These are phyloP conservation scores for Globisporangium cystogenes DNA, from an alignment of 352 stramenopile genomes.

Conservation along the genomic window DNA sequence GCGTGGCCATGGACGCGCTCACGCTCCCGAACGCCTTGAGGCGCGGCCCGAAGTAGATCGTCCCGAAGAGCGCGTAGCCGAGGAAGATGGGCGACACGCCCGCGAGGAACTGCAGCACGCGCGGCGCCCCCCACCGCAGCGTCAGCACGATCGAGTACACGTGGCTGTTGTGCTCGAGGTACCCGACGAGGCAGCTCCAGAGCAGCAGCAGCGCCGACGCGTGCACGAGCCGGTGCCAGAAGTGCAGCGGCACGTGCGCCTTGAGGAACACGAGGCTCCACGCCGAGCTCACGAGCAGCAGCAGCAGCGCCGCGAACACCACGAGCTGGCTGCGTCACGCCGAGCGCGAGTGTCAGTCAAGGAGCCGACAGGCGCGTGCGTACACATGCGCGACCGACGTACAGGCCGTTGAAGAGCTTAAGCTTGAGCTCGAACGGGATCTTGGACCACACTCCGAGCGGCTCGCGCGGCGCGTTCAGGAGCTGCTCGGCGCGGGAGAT, in stretches of 20 bases:
- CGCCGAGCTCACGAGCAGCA: slow-evolving; percentile 54
- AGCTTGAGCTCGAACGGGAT: slow-evolving; percentile 51
- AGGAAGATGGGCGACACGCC: slow-evolving; percentile 87
- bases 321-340: slow-evolving; percentile 40
- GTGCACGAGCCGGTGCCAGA: slow-evolving; percentile 70
- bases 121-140: slow-evolving; percentile 69
- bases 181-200: slow-evolving; percentile 81
- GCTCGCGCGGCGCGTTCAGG: slow-evolving; percentile 6
- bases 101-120: slow-evolving; percentile 83
- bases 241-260: slow-evolving; percentile 67
- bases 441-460: slow-evolving; percentile 22
- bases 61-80: slow-evolving; percentile 86
- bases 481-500: slow-evolving; percentile 14
- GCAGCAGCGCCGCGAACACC: slow-evolving; percentile 36
- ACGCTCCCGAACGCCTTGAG: slow-evolving; percentile 73
- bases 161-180: slow-evolving; percentile 81
- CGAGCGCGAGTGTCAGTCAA: neutral
- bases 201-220: slow-evolving; percentile 66
- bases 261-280: slow-evolving; percentile 74
- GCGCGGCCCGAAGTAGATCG: slow-evolving; percentile 84
- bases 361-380: neutral
- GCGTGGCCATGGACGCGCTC: slow-evolving; percentile 61
- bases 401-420: slow-evolving; percentile 68
- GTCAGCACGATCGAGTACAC: slow-evolving; percentile 91
- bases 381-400: slow-evolving; percentile 17